phyloP scores from a whole-genome alignment of 371 early-diverging fungal genomes.

The Mortierella sp. region DNA sequence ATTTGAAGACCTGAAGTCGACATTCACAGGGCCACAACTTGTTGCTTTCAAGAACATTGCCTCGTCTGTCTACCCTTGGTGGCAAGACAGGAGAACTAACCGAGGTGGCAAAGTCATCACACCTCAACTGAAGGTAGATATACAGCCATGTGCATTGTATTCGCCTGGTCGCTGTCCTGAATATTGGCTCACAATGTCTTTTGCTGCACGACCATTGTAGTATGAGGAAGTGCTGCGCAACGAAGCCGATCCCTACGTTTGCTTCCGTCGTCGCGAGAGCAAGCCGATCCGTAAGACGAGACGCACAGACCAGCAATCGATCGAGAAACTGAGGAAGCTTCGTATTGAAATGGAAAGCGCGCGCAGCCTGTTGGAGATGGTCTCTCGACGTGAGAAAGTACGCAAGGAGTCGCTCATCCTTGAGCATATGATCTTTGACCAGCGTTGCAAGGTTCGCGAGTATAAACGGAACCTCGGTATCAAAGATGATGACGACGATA shows the following conservation, averaged over 20 bases:
- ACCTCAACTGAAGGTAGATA: constrained; percentile 66
- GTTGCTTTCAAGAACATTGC: constrained; percentile 27
- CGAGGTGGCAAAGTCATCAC: constrained; percentile 67
- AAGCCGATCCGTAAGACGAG: constrained; percentile 89
- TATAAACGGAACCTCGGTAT: constrained; percentile 66
- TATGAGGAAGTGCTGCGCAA: constrained; percentile 73
- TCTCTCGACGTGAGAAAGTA: constrained; percentile 80
- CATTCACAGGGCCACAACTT: constrained; percentile 38
- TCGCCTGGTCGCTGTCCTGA: not conserved
- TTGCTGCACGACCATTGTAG: constrained; percentile 25
- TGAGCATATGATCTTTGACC: constrained; percentile 72
- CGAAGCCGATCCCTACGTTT: constrained; percentile 94
- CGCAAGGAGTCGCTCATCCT: constrained; percentile 75
- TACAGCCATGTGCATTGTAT: not conserved
- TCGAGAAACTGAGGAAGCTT: constrained; percentile 85
- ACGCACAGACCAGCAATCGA: constrained; percentile 86
- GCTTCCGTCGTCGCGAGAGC: constrained; percentile 95
- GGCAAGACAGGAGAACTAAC: constrained; percentile 59
- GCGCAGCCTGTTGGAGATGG: constrained; percentile 80
- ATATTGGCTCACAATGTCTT: not conserved
- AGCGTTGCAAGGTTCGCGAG: constrained; percentile 64
- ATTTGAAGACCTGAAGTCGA: constrained; percentile 55
- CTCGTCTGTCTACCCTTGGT: constrained; percentile 55
- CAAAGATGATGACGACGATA: constrained; percentile 61
- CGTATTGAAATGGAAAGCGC: constrained; percentile 85